Evolutionary conservation across 495 filamentous ascomycete species (phyloP).

Genomic region (Neurospora sp.): DNA sequence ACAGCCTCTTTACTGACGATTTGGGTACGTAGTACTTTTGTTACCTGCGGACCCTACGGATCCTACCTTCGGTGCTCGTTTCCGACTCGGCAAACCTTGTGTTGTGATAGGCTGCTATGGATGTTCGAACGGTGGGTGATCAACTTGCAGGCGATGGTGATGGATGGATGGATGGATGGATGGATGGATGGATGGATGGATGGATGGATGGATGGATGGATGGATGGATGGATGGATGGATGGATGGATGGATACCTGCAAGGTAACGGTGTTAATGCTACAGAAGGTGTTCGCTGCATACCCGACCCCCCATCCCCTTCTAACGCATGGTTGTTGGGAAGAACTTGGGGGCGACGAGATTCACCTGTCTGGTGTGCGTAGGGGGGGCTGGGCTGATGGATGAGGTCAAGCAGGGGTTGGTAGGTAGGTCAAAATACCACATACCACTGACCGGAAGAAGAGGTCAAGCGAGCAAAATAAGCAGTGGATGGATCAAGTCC

Average conservation of each 20-base stretch:
- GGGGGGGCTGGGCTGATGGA: neutral
- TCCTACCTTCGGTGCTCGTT: neutral
- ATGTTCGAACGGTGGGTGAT: neutral
- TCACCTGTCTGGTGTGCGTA: neutral
- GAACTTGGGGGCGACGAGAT: neutral
- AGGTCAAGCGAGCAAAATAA: neutral
- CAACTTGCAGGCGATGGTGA: neutral
- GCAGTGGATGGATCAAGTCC: neutral
- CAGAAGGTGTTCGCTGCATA: neutral
- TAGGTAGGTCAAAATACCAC: neutral
- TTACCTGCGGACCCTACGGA: neutral
- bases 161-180: neutral
- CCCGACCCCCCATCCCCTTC: neutral
- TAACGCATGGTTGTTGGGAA: neutral
- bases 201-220: neutral
- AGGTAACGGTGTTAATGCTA: neutral
- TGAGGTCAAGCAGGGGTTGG: neutral
- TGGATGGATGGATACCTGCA: neutral
- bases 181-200: neutral
- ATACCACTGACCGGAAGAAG: neutral
- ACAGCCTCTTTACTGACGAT: neutral
- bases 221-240: neutral
- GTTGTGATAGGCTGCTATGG: neutral
- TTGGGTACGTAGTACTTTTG: neutral
- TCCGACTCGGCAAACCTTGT: neutral